phyloP scores from a whole-genome alignment of 164 flowering plant genomes.

The Taxillus chinensis region DNA sequence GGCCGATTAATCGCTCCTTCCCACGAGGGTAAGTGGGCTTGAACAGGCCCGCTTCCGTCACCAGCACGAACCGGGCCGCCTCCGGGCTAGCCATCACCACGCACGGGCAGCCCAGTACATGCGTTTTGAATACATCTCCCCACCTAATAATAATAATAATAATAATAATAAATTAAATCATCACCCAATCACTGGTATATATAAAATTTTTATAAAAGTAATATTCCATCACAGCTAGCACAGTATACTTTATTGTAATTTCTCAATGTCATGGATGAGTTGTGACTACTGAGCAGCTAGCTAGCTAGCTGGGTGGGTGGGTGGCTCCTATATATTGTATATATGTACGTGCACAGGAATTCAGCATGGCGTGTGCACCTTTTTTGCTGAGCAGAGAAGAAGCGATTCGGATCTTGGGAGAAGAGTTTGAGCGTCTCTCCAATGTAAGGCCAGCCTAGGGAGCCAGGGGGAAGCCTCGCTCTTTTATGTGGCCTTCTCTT shows the following conservation, averaged over 20 bases:
- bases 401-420: not conserved
- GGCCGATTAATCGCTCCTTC: not conserved
- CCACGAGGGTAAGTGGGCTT: not conserved
- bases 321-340: no score
- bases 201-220: no score
- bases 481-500: not conserved
- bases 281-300: no score
- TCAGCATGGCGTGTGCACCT: no score
- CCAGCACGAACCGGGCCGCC: constrained; percentile 3
- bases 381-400: not conserved
- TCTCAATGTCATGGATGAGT: no score
- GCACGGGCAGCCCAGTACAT: not conserved
- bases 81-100: constrained; percentile 2
- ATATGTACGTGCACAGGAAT: no score
- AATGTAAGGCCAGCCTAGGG: not conserved
- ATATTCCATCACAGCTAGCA: no score
- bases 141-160: not conserved
- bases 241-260: no score
- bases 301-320: no score
- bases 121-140: not conserved
- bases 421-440: not conserved
- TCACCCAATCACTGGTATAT: no score
- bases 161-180: no score
- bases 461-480: not conserved
- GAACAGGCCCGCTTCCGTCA: not conserved